Base-by-base conservation (phyloP, 495 filamentous ascomycete species). In the Trichoderma virens region DNA sequence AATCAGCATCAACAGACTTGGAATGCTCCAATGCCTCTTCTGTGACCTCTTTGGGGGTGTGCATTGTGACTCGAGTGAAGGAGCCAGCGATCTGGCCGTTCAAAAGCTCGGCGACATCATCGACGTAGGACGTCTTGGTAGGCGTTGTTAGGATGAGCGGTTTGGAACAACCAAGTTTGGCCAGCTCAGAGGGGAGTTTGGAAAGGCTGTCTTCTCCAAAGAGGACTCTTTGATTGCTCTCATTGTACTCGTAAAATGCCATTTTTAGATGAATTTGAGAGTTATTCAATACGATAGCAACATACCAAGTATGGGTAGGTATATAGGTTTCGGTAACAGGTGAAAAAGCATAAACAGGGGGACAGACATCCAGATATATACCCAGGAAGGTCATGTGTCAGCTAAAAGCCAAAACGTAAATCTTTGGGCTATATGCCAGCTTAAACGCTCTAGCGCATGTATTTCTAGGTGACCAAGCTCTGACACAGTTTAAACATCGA, bases 121-220 rank as follows among this genome's bases (percentile, higher is more conserved):
- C 16, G 3, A 30, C 61, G 20, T 41, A 41, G 11, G 34, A 41
- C 16, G 39, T 45, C 8, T 41, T 41, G 25, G 61, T 41, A 23
- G 61, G 38, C 7, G 34, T 62, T 28, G 61, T 41, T 7, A 62
- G 13, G 25, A 62, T 47, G 20, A 62, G 61, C 7, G 61, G 61
- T 18, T 25, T 41, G 7, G n/a, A n/a, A 14, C 27, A 30, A 5
- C 39, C n/a, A 31, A 62, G 61, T 14, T 13, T 30, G 61, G 34
- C 61, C 16, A 62, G 61, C 61, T 62, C 61, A 7, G 18, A 20
- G 34, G 61, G 61, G 7, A 62, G 61, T 8, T n/a, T 38, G 20
- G 61, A 41, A 7, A 62, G 35, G 39, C 34, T 41, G 61, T 28
- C 61, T 28, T 38, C 38, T 13, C 61, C 61, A 43, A 43, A 62